A percentile compares a stretch with the other conserved stretches of the same genome.
These are phyloP conservation scores for Saccharomycopsis sp. DNA, from an alignment of 805 yeast genomes.

Conservation along the genomic window DNA sequence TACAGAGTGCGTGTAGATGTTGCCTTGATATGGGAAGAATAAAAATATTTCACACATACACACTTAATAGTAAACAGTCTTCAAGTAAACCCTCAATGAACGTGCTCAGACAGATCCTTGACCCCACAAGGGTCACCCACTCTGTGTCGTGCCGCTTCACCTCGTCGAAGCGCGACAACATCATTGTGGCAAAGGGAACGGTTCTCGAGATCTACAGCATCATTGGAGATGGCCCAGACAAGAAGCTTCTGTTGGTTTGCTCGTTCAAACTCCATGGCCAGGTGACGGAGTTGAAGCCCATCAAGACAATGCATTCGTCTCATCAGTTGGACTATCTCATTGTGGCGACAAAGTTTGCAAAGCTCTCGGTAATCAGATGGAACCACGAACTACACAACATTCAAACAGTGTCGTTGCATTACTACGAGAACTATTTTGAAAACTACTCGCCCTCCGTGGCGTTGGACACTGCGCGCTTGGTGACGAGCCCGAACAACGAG, in stretches of 20 bases:
- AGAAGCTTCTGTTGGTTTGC: constrained; percentile 29
- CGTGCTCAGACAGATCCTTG: constrained; percentile 45
- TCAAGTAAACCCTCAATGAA: too few species aligned
- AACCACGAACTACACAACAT: constrained; percentile 43
- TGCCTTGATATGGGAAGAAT: too few species aligned
- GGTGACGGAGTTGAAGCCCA: constrained; percentile 28
- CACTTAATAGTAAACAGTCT: too few species aligned
- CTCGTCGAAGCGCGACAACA: constrained; percentile 31
- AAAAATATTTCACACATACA: too few species aligned
- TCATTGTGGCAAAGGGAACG: constrained; percentile 44
- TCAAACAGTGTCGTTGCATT: constrained; percentile 75
- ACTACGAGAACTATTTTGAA: constrained; percentile 64
- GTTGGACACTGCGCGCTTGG: constrained; percentile 35
- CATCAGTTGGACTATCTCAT: constrained; percentile 47
- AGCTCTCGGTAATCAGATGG: constrained; percentile 70
- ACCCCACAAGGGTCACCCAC: constrained; percentile 41
- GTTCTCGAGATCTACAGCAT: constrained; percentile 40
- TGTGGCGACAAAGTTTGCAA: constrained; percentile 65
- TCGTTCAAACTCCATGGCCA: constrained; percentile 45
- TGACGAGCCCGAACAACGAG: constrained; percentile 52
- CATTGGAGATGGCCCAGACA: constrained; percentile 13
- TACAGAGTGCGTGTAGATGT: too few species aligned
- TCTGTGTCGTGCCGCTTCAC: constrained; percentile 36
- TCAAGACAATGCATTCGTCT: constrained; percentile 10
- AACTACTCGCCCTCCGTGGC: constrained; percentile 31